phyloP scores from a whole-genome alignment of 2,329 filamentous ascomycete genomes.

The Calonectria pteridis region DNA sequence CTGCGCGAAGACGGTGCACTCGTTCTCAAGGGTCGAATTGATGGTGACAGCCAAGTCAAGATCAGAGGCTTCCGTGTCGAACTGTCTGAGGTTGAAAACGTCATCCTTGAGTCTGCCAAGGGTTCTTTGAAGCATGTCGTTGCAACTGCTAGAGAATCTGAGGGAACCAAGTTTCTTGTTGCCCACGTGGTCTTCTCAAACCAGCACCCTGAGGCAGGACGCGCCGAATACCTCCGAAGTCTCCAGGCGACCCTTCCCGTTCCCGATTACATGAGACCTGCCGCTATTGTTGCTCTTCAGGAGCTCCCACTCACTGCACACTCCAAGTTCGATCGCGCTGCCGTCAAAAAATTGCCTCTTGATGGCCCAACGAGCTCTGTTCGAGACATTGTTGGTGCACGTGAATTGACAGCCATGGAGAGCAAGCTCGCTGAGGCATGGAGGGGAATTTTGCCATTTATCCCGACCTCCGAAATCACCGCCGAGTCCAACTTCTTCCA shows the following conservation, averaged over 20 bases:
- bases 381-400: background rate
- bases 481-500: background rate
- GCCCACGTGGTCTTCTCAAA: background rate
- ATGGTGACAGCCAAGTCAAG: background rate
- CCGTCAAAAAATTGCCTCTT: background rate
- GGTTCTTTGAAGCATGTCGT: background rate
- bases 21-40: background rate
- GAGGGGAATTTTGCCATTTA: background rate
- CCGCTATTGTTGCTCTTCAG: background rate
- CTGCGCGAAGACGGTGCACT: background rate
- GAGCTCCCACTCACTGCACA: background rate
- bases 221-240: background rate
- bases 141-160: background rate
- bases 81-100: background rate
- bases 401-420: background rate
- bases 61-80: background rate
- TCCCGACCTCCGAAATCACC: background rate
- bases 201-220: background rate
- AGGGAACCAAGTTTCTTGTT: background rate
- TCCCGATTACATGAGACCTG: background rate
- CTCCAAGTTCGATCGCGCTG: background rate
- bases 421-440: background rate
- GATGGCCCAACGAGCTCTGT: background rate
- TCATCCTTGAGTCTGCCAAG: background rate
- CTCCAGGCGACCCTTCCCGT: background rate